Percentiles rank a stretch among this genome's conserved stretches.
Evolutionary conservation across 768 basidiomycete genomes (phyloP).

Genomic region (Trametes elegans): DNA sequence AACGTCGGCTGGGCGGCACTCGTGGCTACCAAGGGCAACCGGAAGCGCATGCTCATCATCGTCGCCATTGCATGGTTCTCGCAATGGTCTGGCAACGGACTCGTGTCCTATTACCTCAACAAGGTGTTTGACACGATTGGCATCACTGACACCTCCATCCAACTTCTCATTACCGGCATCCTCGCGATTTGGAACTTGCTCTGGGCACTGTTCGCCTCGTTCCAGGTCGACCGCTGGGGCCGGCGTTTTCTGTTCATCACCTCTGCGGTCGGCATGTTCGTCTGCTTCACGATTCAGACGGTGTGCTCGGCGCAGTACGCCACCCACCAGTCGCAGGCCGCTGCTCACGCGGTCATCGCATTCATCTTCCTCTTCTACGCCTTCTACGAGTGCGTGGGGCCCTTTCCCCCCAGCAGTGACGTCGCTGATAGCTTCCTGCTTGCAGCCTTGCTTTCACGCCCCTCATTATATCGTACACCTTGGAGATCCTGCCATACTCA

Average conservation of each 20-base stretch:
- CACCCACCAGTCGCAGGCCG: slow-evolving; percentile 36
- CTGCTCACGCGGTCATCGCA: slow-evolving; percentile 72
- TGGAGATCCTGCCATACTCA: slow-evolving; percentile 83
- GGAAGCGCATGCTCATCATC: slow-evolving; percentile 74
- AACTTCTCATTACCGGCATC: slow-evolving; percentile 82
- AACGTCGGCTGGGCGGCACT: slow-evolving; percentile 72
- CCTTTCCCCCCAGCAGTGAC: neutral
- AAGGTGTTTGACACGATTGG: slow-evolving; percentile 68
- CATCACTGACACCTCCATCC: slow-evolving; percentile 54
- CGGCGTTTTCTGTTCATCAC: slow-evolving; percentile 70
- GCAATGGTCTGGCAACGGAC: slow-evolving; percentile 84
- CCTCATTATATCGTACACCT: slow-evolving; percentile 81
- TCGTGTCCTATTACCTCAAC: slow-evolving; percentile 81
- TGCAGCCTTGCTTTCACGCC: slow-evolving; percentile 75
- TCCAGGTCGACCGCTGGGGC: slow-evolving; percentile 63
- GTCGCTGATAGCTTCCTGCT: neutral
- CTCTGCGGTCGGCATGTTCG: slow-evolving; percentile 55
- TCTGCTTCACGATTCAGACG: slow-evolving; percentile 70
- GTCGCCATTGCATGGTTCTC: slow-evolving; percentile 80
- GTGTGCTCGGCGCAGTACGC: slow-evolving; percentile 59
- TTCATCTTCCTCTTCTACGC: slow-evolving; percentile 86
- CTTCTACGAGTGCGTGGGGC: slow-evolving; percentile 60
- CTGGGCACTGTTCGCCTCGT: slow-evolving; percentile 57
- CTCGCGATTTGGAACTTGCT: slow-evolving; percentile 79
- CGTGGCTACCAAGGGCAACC: slow-evolving; percentile 65